Percentiles rank a stretch among this genome's conserved stretches.
phyloP scores from a whole-genome alignment of 352 stramenopile genomes.

The Phytophthora ramorum region DNA sequence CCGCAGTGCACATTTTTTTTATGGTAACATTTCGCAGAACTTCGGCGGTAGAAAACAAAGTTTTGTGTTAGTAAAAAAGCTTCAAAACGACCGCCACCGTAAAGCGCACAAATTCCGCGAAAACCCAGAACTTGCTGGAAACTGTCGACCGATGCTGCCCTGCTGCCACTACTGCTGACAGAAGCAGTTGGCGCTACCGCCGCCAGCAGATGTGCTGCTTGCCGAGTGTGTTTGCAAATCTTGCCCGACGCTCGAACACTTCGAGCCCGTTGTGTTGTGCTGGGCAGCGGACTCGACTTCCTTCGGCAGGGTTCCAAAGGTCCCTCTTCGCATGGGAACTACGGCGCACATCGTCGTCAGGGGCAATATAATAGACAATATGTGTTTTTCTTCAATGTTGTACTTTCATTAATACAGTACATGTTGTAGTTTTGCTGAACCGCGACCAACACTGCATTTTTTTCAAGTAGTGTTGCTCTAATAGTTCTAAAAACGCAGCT shows the following conservation, averaged over 20 bases:
- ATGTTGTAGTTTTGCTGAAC: too few relatives aligned
- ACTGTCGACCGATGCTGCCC: background rate
- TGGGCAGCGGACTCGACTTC: conserved; percentile 2
- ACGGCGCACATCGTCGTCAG: background rate
- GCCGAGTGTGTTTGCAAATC: conserved; percentile 17
- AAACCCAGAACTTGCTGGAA: background rate
- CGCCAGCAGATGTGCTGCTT: conserved; percentile 6
- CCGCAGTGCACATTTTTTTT: background rate
- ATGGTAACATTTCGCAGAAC: background rate
- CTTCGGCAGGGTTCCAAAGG: background rate
- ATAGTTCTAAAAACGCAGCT: too few relatives aligned
- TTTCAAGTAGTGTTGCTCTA: background rate
- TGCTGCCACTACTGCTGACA: background rate
- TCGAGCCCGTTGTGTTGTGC: conserved; percentile 6
- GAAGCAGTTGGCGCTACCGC: background rate
- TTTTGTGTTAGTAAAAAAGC: background rate
- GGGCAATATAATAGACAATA: too few relatives aligned
- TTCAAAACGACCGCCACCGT: background rate
- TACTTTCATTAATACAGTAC: too few relatives aligned
- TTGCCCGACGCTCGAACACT: conserved; percentile 12
- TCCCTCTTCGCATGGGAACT: background rate
- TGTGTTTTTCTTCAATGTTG: too few relatives aligned
- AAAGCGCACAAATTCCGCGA: background rate
- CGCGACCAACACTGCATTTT: too few relatives aligned
- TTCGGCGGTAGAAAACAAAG: background rate